phyloP scores from a whole-genome alignment of 768 basidiomycete genomes.

The Suillus fuscotomentosus region DNA sequence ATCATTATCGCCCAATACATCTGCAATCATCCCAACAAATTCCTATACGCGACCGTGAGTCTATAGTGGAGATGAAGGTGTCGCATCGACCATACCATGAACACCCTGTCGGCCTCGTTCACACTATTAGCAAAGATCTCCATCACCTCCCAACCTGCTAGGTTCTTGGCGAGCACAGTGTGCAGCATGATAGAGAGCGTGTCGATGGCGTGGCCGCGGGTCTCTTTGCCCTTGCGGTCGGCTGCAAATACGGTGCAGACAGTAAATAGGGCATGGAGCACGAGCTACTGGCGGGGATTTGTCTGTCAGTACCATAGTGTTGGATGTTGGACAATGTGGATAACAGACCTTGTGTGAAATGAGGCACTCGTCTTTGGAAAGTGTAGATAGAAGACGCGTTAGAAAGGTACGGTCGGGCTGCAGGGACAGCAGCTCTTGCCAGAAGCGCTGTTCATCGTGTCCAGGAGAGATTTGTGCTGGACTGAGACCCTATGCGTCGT shows the following conservation, averaged over 20 bases:
- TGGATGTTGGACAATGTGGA: not conserved
- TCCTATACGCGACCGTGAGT: conserved; percentile 33
- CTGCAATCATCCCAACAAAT: conserved; percentile 47
- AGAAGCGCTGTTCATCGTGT: conserved; percentile 47
- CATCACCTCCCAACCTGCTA: conserved; percentile 74
- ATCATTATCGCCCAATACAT: conserved; percentile 42
- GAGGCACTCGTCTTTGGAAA: conserved; percentile 51
- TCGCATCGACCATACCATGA: conserved; percentile 40
- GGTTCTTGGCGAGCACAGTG: conserved; percentile 52
- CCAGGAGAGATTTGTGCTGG: conserved; percentile 44
- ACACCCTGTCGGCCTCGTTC: conserved; percentile 53
- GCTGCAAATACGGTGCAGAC: conserved; percentile 43
- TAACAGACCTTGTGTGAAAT: conserved; percentile 48
- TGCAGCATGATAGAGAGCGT: conserved; percentile 48
- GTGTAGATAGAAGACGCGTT: conserved; percentile 34
- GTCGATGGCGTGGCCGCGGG: conserved; percentile 43
- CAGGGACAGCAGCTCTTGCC: conserved; percentile 49
- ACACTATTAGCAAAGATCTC: conserved; percentile 64
- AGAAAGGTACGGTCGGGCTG: conserved; percentile 51
- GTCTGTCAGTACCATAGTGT: not conserved
- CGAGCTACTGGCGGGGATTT: conserved; percentile 43
- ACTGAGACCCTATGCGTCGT: conserved; percentile 36
- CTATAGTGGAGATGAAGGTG: not conserved
- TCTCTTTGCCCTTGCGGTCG: conserved; percentile 22
- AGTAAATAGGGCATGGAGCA: conserved; percentile 46